These are phyloP conservation scores for Helianthus annuus DNA, from an alignment of 129 eudicot genomes.

Conservation along the genomic window DNA sequence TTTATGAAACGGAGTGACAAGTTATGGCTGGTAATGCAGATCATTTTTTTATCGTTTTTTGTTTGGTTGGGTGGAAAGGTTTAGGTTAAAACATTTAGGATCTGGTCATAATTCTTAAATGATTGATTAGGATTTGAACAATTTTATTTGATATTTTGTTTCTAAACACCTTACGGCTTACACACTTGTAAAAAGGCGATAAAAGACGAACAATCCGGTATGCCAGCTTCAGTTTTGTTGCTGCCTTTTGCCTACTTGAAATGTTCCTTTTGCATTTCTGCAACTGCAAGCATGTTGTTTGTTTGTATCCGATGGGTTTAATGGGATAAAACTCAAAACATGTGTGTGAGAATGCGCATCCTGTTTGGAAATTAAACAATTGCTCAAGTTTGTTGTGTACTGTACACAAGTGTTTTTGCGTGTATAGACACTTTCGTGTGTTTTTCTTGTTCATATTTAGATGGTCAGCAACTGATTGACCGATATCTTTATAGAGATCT, in stretches of 20 bases:
- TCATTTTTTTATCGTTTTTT: background rate
- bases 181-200: background rate
- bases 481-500: background rate
- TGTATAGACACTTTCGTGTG: background rate
- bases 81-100: background rate
- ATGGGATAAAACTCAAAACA: background rate
- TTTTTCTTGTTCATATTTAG: background rate
- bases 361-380: background rate
- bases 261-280: background rate
- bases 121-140: background rate
- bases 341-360: background rate
- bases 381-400: background rate
- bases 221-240: slow-evolving; percentile 3
- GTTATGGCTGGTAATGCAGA: background rate
- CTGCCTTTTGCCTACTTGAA: background rate
- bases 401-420: background rate
- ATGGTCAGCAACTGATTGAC: background rate
- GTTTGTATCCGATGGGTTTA: background rate
- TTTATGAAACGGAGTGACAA: background rate
- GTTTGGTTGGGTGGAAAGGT: slow-evolving; percentile 2
- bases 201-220: background rate
- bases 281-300: slow-evolving; percentile 1
- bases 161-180: background rate
- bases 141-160: slow-evolving; percentile 1
- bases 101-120: background rate